Evolutionary conservation across 2,329 filamentous ascomycete genomes (phyloP).

Genomic region (Arthrobotrys iridis): DNA sequence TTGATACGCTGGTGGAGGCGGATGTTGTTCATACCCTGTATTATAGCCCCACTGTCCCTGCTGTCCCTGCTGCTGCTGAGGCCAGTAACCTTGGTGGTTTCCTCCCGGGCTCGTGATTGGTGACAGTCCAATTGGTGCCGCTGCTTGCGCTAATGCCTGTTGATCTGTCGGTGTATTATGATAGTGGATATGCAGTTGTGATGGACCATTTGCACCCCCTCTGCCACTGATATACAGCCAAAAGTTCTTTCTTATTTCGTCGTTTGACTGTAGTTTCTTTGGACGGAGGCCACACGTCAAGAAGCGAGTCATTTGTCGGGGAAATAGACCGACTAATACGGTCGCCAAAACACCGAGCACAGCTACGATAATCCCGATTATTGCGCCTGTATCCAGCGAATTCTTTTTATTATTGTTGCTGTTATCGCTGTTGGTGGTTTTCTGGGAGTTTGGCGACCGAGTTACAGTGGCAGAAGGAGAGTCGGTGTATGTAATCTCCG

Average conservation of each 20-base stretch:
- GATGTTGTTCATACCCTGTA: constrained; percentile 14
- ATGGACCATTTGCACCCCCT: background rate
- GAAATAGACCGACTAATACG: constrained; percentile 39
- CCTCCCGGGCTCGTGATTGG: background rate
- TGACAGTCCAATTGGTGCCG: background rate
- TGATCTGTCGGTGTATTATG: constrained; percentile 22
- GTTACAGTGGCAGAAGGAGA: background rate
- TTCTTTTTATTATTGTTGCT: constrained; percentile 1
- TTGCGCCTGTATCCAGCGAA: constrained; percentile 24
- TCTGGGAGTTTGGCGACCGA: background rate
- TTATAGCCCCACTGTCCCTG: background rate
- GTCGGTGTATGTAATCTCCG: constrained; percentile 4
- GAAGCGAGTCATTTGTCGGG: constrained; percentile 40
- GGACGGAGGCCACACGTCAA: constrained; percentile 45
- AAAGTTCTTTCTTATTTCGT: constrained; percentile 27
- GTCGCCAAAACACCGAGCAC: constrained; percentile 31
- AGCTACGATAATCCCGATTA: constrained; percentile 38
- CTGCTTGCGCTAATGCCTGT: constrained; percentile 8
- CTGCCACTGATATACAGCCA: constrained; percentile 29
- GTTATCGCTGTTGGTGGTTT: background rate
- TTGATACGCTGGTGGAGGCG: constrained; percentile 9
- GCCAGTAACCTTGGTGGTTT: background rate
- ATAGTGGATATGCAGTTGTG: constrained; percentile 24
- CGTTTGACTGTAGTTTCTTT: constrained; percentile 43
- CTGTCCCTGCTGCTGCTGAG: constrained; percentile 7